Conservation (phyloP, 768 basidiomycete species). For the Melanogaster broomeanus region DNA sequence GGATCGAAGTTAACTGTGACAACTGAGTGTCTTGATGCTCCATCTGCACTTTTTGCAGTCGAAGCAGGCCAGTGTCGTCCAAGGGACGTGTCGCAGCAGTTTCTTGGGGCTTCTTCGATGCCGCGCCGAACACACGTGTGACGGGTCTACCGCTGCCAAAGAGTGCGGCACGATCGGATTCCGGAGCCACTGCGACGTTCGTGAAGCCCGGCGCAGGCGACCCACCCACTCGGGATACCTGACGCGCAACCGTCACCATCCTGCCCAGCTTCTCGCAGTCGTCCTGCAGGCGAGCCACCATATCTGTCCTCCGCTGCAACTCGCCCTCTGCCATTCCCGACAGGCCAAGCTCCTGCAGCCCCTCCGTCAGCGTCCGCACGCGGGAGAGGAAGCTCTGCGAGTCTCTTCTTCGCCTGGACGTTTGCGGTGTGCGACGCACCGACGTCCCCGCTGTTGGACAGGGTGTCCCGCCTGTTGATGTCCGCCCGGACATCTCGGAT, state of each 20-base stretch:
- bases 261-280: conserved; percentile 87
- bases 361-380: conserved; percentile 70
- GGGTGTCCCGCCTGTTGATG: conserved; percentile 85
- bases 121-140: conserved; percentile 79
- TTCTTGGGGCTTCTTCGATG: conserved; percentile 61
- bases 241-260: conserved; percentile 79
- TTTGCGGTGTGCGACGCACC: conserved; percentile 74
- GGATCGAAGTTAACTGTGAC: conserved; percentile 75
- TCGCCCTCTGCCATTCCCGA: conserved; percentile 90
- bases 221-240: conserved; percentile 42
- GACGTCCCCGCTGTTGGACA: conserved; percentile 74
- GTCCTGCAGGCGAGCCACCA: conserved; percentile 86
- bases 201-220: conserved; percentile 30
- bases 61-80: conserved; percentile 79
- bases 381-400: conserved; percentile 76
- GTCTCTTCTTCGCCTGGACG: conserved; percentile 83
- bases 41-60: conserved; percentile 80
- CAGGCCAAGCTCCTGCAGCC: conserved; percentile 62
- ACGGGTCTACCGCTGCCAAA: conserved; percentile 54
- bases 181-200: conserved; percentile 39
- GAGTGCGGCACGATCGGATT: conserved; percentile 66
- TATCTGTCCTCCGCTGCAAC: conserved; percentile 82
- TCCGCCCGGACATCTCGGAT: conserved; percentile 83
- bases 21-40: conserved; percentile 83
- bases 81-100: conserved; percentile 85